Evolutionary conservation across 805 yeast species (phyloP).

Genomic region (Komagataella pastoris): DNA sequence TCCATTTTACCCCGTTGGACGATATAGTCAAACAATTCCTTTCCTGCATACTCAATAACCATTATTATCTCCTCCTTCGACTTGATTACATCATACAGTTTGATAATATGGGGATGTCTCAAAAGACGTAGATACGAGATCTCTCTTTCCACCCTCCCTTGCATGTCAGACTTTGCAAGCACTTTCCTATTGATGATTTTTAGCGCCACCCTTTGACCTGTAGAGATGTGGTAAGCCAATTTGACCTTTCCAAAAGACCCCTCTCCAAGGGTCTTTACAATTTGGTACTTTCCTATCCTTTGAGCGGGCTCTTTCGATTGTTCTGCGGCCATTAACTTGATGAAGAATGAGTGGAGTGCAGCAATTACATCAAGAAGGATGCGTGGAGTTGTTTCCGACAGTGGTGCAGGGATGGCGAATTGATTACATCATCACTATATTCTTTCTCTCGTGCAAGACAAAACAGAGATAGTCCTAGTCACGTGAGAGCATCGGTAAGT

Average conservation of each 20-base stretch:
- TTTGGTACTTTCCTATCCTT: conserved; percentile 84
- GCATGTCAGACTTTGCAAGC: conserved; percentile 91
- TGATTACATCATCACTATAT: not conserved
- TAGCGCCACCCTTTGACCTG: conserved; percentile 86
- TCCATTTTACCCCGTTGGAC: conserved; percentile 90
- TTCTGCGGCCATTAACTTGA: not conserved
- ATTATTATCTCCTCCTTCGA: conserved; percentile 91
- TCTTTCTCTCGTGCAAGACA: too few species aligned
- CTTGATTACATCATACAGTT: conserved; percentile 88
- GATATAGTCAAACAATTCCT: conserved; percentile 88
- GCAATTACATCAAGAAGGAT: not conserved
- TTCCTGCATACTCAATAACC: conserved; percentile 97
- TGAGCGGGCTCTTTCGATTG: conserved; percentile 6
- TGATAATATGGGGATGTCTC: conserved; percentile 94
- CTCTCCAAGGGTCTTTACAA: conserved; percentile 86
- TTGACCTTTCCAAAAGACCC: conserved; percentile 97
- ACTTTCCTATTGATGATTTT: conserved; percentile 89
- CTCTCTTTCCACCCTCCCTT: conserved; percentile 90
- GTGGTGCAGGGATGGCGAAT: not conserved
- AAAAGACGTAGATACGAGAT: conserved; percentile 77
- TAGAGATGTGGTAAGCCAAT: conserved; percentile 76
- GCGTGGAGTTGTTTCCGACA: not conserved
- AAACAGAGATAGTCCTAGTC: too few species aligned
- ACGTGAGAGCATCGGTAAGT: not conserved
- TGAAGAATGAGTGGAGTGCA: not conserved